A percentile compares a stretch with the other conserved stretches of the same genome.
phyloP scores from a whole-genome alignment of 345 rosid species.

The Pseudoturritis turrita region DNA sequence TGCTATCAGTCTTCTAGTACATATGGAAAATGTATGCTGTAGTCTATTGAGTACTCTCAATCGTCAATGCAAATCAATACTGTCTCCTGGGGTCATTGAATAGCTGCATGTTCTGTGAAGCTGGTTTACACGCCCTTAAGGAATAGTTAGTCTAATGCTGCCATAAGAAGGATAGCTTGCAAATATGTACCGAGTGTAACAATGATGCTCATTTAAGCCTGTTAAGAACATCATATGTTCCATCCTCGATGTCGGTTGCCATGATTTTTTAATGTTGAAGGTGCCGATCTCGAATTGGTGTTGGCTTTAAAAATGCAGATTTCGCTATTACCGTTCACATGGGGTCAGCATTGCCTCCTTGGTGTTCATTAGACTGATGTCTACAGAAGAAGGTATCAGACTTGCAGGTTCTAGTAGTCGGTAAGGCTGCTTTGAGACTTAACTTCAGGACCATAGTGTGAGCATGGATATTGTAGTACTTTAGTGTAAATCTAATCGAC shows the following conservation, averaged over 20 bases:
- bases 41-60: background rate
- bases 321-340: slow-evolving; percentile 63
- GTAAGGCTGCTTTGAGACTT: slow-evolving; percentile 94
- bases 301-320: slow-evolving; percentile 98
- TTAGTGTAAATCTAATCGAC: background rate
- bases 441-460: slow-evolving; percentile 42
- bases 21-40: background rate
- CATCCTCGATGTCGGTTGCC: slow-evolving; percentile 79
- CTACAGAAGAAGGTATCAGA: slow-evolving; percentile 81
- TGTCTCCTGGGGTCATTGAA: background rate
- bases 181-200: slow-evolving; percentile 20
- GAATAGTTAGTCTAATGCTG: slow-evolving; percentile 17
- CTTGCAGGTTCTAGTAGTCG: slow-evolving; percentile 81
- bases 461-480: slow-evolving; percentile 44
- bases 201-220: slow-evolving; percentile 40
- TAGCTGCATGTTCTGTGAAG: slow-evolving; percentile 19
- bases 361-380: slow-evolving; percentile 85
- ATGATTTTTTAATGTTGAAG: slow-evolving; percentile 68
- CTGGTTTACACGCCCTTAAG: background rate
- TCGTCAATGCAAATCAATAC: background rate
- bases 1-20: background rate
- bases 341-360: slow-evolving; percentile 89
- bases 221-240: slow-evolving; percentile 46
- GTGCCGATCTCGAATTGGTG: slow-evolving; percentile 81
- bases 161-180: slow-evolving; percentile 25